Base-by-base conservation (phyloP, 805 yeast genomes). In the Candida namnaoensis region DNA sequence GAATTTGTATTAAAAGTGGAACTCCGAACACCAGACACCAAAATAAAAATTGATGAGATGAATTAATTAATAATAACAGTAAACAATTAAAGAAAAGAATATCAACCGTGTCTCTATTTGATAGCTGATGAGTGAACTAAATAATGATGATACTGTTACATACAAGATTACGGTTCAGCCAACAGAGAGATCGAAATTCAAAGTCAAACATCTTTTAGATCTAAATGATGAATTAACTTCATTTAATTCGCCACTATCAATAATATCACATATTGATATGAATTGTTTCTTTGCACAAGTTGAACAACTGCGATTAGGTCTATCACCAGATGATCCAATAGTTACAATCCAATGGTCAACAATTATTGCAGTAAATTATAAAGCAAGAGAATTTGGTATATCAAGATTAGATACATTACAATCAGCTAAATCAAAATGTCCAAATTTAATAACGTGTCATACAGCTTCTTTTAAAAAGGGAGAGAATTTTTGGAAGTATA, bases 271-370 rank as follows among this genome's bases (percentile, higher is more conserved):
- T 52, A 73, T 93, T 24, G 99, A 93, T 62, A 74, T 88, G 52
- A 95, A 93, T 63, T 97, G 98, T 11, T 93, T 90, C 60, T 93
- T 85, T 61, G 96, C 99, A 0, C 99, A 93, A 56, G 93, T 82
- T 28, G 97, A 93, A 53, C 91, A 83, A 49, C 66, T 86, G 6
- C 63, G 96, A 35, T 68, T 87, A 14, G 82, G 82, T 0, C 62
- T 82, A 13, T 61, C 79, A 2, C 66, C 65, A 2, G 76, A 78
- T 3, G 90, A 80, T 46, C 97, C 99, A 0, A 82, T 93, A 2
- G 97, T 88, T 0, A 90, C 97, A 58, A 87, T 88, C 5, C 99
- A 93, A 54, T 93, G 99, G 99, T 69, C 72, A 38, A 72, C 90
- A 0, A 64, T 93, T 3, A 91, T 93, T 44, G 99, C 99, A 0